Evolutionary conservation across 495 filamentous ascomycete genomes (phyloP).

Genomic region (Aspergillus nidulans): DNA sequence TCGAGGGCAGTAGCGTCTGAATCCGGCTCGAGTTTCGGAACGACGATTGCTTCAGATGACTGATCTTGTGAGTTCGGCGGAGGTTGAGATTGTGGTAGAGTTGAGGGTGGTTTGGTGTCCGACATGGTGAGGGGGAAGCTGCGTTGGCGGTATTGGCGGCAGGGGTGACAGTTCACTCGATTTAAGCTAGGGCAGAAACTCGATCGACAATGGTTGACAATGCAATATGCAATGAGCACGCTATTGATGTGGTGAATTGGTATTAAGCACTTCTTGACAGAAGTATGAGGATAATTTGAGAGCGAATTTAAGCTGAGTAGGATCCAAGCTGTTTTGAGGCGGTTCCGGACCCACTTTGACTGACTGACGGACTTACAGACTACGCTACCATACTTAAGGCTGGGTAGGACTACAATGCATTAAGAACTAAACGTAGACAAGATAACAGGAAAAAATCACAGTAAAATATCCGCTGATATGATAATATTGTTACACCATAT

Average conservation of each 20-base stretch:
- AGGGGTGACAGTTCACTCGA: neutral
- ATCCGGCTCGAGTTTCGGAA: constrained; percentile 30
- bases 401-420: neutral
- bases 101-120: constrained; percentile 13
- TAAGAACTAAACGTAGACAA: neutral
- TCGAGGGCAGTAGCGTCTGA: constrained; percentile 23
- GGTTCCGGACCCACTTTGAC: constrained; percentile 1
- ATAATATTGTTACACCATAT: constrained; percentile 6
- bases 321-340: neutral
- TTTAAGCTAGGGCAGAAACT: neutral
- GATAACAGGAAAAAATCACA: neutral
- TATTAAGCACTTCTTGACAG: neutral
- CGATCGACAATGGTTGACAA: too few relatives aligned
- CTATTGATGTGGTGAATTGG: too few relatives aligned
- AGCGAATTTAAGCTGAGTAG: neutral
- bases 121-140: constrained; percentile 15
- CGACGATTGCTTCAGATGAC: constrained; percentile 20
- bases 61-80: constrained; percentile 7
- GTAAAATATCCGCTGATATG: neutral
- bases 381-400: too few relatives aligned
- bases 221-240: too few relatives aligned
- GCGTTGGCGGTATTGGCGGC: constrained; percentile 24
- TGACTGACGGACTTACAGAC: neutral
- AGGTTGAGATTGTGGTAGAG: constrained; percentile 12
- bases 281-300: neutral